Base-by-base conservation (phyloP, 306 rosid species). In the Betula pendula region DNA sequence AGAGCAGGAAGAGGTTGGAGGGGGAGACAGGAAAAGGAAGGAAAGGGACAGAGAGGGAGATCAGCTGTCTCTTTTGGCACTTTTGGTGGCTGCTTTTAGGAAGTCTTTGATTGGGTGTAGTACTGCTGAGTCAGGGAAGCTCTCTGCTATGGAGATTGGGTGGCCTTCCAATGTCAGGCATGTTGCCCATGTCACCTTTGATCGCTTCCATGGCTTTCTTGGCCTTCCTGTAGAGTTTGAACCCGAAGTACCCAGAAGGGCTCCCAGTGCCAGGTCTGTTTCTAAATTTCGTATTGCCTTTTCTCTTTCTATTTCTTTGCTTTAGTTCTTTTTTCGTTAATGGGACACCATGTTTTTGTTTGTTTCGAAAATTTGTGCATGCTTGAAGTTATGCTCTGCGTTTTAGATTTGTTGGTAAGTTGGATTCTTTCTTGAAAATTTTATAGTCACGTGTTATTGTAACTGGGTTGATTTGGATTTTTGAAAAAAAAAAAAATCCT, bases 191-290 rank as follows among this genome's bases (percentile, higher is more conserved):
- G 99, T 95, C 11, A 95, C 99, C 60, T 95, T 95, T 79, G 98
- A 95, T 80, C 95, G 98, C 0, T 95, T 95, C 79, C 89, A 95
- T 87, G 99, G 99, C 24, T 95, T 95, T 80, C 99, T 95, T 77
- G 99, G 99, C 5, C 84, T 95, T 88, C 99, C 99, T 20, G 92
- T 88, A 85, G 98, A 95, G 79, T 90, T 95, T 70, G 97, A 95
- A 85, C 98, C 96, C 8, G 96, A 95, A 68, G 96, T 95, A 31
- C 98, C 99, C 60, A 84, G 88, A 38, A 89, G 97, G 76, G 92
- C 96, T 72, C 99, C 99, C 2, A 95, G 99, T 56, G 99, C 99
- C 12, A 95, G 99, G 99, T 92, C 20, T 51, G 59, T 84, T 73
- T 35, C 43, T 59, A 48, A 27, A 11, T 38, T 15, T 53, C 60